Evolutionary conservation across 2,329 filamentous ascomycete species (phyloP).

Genomic region (Boeremia exigua): DNA sequence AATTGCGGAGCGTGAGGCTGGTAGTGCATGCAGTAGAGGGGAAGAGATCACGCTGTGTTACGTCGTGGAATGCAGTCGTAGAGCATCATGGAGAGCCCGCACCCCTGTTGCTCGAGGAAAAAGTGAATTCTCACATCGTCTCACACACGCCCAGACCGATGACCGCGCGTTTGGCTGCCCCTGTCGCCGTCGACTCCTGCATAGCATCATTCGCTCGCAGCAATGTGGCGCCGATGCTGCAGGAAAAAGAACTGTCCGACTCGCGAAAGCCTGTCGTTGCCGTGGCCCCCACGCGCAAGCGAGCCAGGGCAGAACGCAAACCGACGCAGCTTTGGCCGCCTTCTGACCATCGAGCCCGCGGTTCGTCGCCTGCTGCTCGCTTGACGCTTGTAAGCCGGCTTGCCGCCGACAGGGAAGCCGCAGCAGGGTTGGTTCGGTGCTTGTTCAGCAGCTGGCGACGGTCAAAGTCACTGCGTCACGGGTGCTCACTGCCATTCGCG

Average conservation of each 20-base stretch:
- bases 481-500: slow-evolving; percentile 20
- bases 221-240: slow-evolving; percentile 33
- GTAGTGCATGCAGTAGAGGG: slow-evolving; percentile 31
- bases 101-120: slow-evolving; percentile 30
- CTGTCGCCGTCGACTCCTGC: slow-evolving; percentile 37
- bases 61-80: slow-evolving; percentile 30
- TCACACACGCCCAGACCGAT: slow-evolving; percentile 25
- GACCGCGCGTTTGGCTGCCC: slow-evolving; percentile 33
- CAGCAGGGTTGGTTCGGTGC: slow-evolving; percentile 2
- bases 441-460: slow-evolving; percentile 11
- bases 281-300: slow-evolving; percentile 35
- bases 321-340: slow-evolving; percentile 13
- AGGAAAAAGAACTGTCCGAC: slow-evolving; percentile 38
- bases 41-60: slow-evolving; percentile 27
- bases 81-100: slow-evolving; percentile 23
- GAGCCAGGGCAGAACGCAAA: slow-evolving; percentile 26
- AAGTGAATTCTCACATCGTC: slow-evolving; percentile 31
- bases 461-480: slow-evolving; percentile 30
- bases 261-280: slow-evolving; percentile 32
- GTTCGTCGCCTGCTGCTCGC: slow-evolving; percentile 30
- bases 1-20: slow-evolving; percentile 34
- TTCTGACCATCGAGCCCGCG: slow-evolving; percentile 3
- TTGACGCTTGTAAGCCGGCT: slow-evolving; percentile 37
- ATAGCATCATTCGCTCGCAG: slow-evolving; percentile 41
- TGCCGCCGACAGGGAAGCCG: slow-evolving; percentile 31